phyloP scores from a whole-genome alignment of 2,329 filamentous ascomycete species.

The Annulohypoxylon truncatum region DNA sequence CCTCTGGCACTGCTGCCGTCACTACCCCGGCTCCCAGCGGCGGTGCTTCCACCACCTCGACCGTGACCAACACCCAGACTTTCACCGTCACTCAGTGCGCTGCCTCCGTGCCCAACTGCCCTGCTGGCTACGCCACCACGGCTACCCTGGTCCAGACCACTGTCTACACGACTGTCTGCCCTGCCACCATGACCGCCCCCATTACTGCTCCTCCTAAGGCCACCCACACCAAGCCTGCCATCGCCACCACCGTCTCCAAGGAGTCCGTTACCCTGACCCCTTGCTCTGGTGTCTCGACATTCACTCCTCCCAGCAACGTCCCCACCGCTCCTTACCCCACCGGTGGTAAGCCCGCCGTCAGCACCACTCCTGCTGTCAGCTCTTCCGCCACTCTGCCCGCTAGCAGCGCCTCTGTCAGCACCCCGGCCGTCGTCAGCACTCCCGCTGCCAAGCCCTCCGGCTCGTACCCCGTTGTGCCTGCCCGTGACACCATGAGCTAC shows the following conservation, averaged over 20 bases:
- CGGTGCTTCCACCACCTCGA: slow-evolving; percentile 40
- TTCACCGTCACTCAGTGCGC: slow-evolving; percentile 54
- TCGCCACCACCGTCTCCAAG: slow-evolving; percentile 32
- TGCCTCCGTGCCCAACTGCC: slow-evolving; percentile 55
- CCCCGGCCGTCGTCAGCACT: no score
- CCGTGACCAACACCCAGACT: slow-evolving; percentile 40
- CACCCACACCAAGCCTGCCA: slow-evolving; percentile 43
- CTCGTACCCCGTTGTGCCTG: slow-evolving; percentile 10
- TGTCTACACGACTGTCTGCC: slow-evolving; percentile 50
- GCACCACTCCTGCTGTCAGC: slow-evolving; percentile 14
- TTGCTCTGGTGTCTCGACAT: slow-evolving; percentile 45
- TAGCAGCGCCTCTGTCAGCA: not conserved
- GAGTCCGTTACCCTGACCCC: slow-evolving; percentile 42
- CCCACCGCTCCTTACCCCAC: slow-evolving; percentile 34
- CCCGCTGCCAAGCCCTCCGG: slow-evolving; percentile 5
- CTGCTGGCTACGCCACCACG: slow-evolving; percentile 51
- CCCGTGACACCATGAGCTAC: not conserved
- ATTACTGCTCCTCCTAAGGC: slow-evolving; percentile 41
- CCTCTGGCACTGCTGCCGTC: slow-evolving; percentile 10
- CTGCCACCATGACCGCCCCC: slow-evolving; percentile 40
- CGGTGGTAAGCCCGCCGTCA: slow-evolving; percentile 24
- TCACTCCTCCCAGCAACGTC: slow-evolving; percentile 44
- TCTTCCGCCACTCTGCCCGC: slow-evolving; percentile 4
- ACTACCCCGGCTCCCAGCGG: slow-evolving; percentile 9
- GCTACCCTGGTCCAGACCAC: slow-evolving; percentile 51